These are phyloP conservation scores for Bryoglossum gracile DNA, from an alignment of 495 filamentous ascomycete species.

Conservation along the genomic window DNA sequence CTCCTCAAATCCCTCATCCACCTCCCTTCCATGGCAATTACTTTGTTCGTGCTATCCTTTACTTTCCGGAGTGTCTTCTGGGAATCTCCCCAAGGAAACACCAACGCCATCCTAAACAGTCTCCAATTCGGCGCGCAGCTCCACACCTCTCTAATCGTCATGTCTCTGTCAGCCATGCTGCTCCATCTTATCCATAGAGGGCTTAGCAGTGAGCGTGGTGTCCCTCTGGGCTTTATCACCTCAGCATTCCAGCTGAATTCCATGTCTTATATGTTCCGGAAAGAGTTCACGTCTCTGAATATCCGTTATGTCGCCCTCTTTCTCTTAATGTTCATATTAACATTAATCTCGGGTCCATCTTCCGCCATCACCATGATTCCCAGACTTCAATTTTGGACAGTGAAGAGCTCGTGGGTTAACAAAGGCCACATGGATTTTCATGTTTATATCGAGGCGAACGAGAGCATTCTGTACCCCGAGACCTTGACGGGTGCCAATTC, in stretches of 20 bases:
- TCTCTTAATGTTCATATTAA: neutral
- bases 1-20: neutral
- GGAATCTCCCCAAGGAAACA: neutral
- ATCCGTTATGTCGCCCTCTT: neutral
- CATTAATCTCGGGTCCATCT: neutral
- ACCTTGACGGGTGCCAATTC: neutral
- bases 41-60: neutral
- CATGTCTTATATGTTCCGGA: neutral
- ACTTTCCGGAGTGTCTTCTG: conserved; percentile 1
- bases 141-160: neutral
- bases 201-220: neutral
- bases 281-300: neutral
- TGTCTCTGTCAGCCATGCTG: conserved; percentile 1
- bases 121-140: conserved; percentile 2
- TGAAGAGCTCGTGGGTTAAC: neutral
- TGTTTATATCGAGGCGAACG: neutral
- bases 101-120: neutral
- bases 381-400: neutral
- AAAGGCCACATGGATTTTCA: neutral
- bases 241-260: neutral
- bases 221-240: conserved; percentile 1
- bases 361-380: neutral
- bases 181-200: neutral
- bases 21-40: neutral
- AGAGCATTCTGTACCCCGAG: neutral